Evolutionary conservation across 257 asterid species (phyloP), one percentile per base, ranked within the genome.

Genomic region (Nyctanthes arbortristis): DNA sequence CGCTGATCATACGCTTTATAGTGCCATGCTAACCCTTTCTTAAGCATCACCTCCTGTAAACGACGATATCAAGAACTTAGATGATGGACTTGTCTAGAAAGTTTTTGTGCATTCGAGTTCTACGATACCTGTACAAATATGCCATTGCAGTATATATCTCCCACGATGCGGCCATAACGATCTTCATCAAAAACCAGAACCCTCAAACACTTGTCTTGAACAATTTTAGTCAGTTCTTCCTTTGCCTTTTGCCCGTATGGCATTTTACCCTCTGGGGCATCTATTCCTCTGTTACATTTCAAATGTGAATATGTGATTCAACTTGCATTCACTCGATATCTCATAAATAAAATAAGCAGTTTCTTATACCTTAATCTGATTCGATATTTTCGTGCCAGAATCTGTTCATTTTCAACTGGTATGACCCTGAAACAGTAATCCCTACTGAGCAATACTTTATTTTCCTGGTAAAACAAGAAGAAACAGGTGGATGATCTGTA

Each of bases 21-120:
- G 69, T 91, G 99, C 97, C 98, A 91, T 0, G 88, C 99, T 12
- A 91, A 70, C 39, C 99, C 98, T 67, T 94, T 91, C 89, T 93
- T 93, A 45, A 93, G 87, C 99, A 93, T 89, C 16, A 68, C 13
- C 77, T 94, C 99, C 99, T 93, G 58, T 75, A 70, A 9, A 40
- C 2, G 25, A 8, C 7, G 43, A 18, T 16, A 18, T 25, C 52
- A n/a, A 54, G 34, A 55, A 63, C 14, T 60, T 37, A 62, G 39
- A 72, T 52, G 58, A 12, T 47, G 32, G 32, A n/a, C n/a, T n/a
- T n/a, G n/a, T n/a, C n/a, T 16, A 32, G 40, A 35, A 12, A 35
- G 10, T 35, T 35, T 12, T 1, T 14, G 25, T n/a, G 9, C 54
- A 43, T 43, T 43, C 2, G 24, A 8, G 24, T 13, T 37, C 55